These are phyloP conservation scores for Epichloe sibirici DNA, from an alignment of 2,329 filamentous ascomycete species.

Conservation along the genomic window DNA sequence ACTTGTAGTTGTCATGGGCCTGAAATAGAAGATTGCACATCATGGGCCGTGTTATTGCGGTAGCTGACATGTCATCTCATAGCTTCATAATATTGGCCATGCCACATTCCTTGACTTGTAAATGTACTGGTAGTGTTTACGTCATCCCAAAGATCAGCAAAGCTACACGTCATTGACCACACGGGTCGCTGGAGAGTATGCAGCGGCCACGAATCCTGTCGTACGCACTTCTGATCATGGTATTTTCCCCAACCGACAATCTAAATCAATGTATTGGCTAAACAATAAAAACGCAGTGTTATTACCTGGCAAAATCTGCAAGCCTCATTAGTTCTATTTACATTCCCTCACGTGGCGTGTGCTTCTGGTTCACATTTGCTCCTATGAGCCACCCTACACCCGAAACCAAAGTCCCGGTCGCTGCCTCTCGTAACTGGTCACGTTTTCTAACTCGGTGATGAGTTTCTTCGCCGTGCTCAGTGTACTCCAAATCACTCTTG, in stretches of 20 bases:
- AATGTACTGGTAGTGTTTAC: neutral
- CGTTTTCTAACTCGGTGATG: constrained; percentile 48
- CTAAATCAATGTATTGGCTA: neutral
- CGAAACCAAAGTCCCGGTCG: constrained; percentile 53
- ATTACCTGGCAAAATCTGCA: neutral
- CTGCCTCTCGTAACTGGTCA: constrained; percentile 56
- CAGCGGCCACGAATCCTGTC: neutral
- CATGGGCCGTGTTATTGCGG: neutral
- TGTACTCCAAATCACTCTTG: constrained; percentile 1
- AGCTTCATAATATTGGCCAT: neutral
- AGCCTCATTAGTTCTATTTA: neutral
- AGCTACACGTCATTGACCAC: neutral
- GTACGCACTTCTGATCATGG: neutral
- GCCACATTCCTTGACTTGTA: neutral
- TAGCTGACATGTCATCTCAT: neutral
- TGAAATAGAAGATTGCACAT: neutral
- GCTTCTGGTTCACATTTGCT: constrained; percentile 26
- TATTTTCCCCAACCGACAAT: neutral
- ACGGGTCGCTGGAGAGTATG: neutral
- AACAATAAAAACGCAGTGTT: neutral
- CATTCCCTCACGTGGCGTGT: neutral
- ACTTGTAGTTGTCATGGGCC: neutral
- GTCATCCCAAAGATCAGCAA: too few relatives aligned
- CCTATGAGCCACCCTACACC: constrained; percentile 58
- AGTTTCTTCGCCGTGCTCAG: constrained; percentile 16